Conservation (phyloP, 192 early-diverging fungal genomes). For the Coemansia sp. region DNA sequence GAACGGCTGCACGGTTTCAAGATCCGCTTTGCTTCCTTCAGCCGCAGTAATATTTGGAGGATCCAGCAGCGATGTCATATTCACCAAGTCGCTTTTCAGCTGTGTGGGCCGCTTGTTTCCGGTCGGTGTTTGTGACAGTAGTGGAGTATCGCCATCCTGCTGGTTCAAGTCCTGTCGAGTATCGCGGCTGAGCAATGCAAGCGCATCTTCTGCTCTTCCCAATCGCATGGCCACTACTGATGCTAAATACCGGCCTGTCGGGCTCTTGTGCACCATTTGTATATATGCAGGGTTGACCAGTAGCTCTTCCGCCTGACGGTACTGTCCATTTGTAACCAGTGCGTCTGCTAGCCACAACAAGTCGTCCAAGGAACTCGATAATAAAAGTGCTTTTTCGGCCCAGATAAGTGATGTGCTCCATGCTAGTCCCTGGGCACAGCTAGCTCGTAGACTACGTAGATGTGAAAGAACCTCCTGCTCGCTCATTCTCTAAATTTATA, state of each 20-base stretch:
- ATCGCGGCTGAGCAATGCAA: constrained; percentile 29
- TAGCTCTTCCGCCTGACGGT: constrained; percentile 49
- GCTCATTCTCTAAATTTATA: constrained; percentile 16
- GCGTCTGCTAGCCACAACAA: constrained; percentile 49
- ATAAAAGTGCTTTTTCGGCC: constrained; percentile 43
- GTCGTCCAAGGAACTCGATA: constrained; percentile 33
- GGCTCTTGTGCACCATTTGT: constrained; percentile 12
- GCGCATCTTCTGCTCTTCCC: constrained; percentile 47
- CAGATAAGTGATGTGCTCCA: constrained; percentile 51
- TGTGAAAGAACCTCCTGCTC: constrained; percentile 32
- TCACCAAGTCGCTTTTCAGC: too few species aligned
- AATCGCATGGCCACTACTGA: constrained; percentile 49
- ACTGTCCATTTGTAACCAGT: constrained; percentile 51
- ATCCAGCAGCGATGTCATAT: not conserved
- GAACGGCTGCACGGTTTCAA: constrained; percentile 14
- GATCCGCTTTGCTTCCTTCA: not conserved
- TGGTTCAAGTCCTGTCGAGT: not conserved
- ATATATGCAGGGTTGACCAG: constrained; percentile 26
- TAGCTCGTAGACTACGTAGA: constrained; percentile 35
- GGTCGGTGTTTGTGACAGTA: constrained; percentile 1
- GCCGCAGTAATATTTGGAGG: too few species aligned
- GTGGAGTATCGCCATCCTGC: too few species aligned
- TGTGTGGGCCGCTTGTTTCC: not conserved
- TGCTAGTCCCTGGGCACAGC: constrained; percentile 40
- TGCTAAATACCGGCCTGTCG: constrained; percentile 39